A percentile compares a stretch with the other conserved stretches of the same genome.
Conservation (phyloP, 306 rosid species). For the Oxytropis ochrocephala region DNA sequence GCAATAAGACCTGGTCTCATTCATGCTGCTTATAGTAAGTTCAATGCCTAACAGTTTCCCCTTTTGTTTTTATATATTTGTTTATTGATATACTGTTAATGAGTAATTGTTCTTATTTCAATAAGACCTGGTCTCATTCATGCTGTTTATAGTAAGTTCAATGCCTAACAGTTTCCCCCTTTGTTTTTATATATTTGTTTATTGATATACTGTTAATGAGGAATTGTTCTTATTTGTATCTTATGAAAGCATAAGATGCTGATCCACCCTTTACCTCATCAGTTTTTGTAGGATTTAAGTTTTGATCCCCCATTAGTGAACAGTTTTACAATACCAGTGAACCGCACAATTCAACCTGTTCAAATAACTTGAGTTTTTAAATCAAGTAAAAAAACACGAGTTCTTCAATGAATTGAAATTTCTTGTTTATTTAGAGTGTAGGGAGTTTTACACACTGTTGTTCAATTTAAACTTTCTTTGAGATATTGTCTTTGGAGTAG, state of each 20-base stretch:
- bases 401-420: not conserved
- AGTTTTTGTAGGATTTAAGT: not conserved
- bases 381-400: not conserved
- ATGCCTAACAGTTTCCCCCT: constrained; percentile 1
- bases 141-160: constrained; percentile 70
- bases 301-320: not conserved
- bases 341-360: not conserved
- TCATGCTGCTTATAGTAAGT: constrained; percentile 81
- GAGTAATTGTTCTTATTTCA: constrained; percentile 77
- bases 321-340: constrained; percentile 8
- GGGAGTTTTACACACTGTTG: not conserved
- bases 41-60: not conserved
- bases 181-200: not conserved
- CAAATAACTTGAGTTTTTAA: constrained; percentile 10
- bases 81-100: too few relatives aligned
- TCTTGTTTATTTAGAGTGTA: not conserved
- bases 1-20: constrained; percentile 85
- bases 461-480: not conserved
- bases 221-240: constrained; percentile 10
- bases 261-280: not conserved
- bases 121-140: constrained; percentile 86
- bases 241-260: not conserved
- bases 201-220: constrained; percentile 3
- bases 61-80: too few relatives aligned
- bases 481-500: constrained; percentile 4